Percentiles rank a stretch among this genome's conserved stretches.
These are phyloP conservation scores for Naumovozyma castellii DNA, from an alignment of 805 yeast species.

Conservation along the genomic window DNA sequence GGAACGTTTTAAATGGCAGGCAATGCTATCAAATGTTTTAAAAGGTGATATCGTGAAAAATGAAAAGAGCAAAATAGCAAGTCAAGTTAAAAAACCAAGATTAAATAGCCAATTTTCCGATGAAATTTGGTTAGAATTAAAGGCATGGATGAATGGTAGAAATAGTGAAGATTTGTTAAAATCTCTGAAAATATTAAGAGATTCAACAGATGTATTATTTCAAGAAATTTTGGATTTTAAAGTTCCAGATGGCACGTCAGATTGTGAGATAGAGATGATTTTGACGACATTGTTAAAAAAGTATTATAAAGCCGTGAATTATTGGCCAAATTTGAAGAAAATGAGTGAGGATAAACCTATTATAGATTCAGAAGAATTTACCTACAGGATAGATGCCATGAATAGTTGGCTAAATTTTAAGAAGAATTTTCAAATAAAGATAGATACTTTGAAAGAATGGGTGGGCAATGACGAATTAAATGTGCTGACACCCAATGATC, in stretches of 20 bases:
- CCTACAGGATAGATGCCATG: slow-evolving; percentile 58
- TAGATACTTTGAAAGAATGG: slow-evolving; percentile 59
- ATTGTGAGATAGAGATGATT: slow-evolving; percentile 36
- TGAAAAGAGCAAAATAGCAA: slow-evolving; percentile 71
- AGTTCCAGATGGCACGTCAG: slow-evolving; percentile 36
- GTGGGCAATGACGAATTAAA: slow-evolving; percentile 76
- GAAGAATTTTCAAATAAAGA: slow-evolving; percentile 54
- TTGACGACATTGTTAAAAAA: slow-evolving; percentile 49
- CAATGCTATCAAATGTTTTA: slow-evolving; percentile 80
- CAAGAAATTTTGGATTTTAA: slow-evolving; percentile 61
- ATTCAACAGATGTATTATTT: slow-evolving; percentile 62
- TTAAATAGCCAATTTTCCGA: slow-evolving; percentile 22
- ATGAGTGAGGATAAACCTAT: slow-evolving; percentile 73
- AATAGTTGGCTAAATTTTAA: slow-evolving; percentile 78
- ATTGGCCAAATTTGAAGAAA: slow-evolving; percentile 73
- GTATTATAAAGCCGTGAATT: slow-evolving; percentile 57
- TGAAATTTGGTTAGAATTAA: slow-evolving; percentile 77
- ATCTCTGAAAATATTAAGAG: slow-evolving; percentile 56
- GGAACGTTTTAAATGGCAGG: slow-evolving; percentile 92
- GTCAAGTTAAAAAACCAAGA: slow-evolving; percentile 30
- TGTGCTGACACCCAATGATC: slow-evolving; percentile 26
- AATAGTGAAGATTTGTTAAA: slow-evolving; percentile 70
- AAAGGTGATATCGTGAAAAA: slow-evolving; percentile 91
- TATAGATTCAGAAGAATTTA: slow-evolving; percentile 56
- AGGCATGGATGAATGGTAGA: slow-evolving; percentile 77